Evolutionary conservation across 352 stramenopile genomes (phyloP).

Genomic region (Phytophthora cryptogea): DNA sequence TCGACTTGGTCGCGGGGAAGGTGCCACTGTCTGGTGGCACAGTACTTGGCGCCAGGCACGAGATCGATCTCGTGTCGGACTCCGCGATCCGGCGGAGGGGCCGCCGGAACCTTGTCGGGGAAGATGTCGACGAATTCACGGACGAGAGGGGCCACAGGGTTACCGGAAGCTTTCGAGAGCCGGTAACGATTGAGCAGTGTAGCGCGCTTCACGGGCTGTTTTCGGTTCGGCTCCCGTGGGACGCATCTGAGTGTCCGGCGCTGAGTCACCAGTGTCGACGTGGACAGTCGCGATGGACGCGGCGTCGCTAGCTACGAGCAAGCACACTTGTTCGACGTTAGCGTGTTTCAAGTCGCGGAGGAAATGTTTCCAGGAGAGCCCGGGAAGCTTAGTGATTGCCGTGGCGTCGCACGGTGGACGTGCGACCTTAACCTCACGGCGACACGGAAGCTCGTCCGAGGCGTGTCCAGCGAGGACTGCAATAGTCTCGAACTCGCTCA

Average conservation of each 20-base stretch:
- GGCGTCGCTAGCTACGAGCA: slow-evolving; percentile 5
- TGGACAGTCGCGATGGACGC: slow-evolving; percentile 6
- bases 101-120: slow-evolving; percentile 23
- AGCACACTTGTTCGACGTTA: slow-evolving; percentile 30
- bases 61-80: slow-evolving; percentile 37
- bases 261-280: neutral
- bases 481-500: slow-evolving; percentile 7
- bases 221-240: slow-evolving; percentile 14
- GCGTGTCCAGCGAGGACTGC: slow-evolving; percentile 1
- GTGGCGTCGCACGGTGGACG: slow-evolving; percentile 5
- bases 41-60: slow-evolving; percentile 32
- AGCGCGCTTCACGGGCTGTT: slow-evolving; percentile 16
- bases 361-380: slow-evolving; percentile 25
- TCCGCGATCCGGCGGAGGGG: slow-evolving; percentile 16
- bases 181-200: slow-evolving; percentile 20
- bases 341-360: slow-evolving; percentile 22
- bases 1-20: slow-evolving; percentile 32
- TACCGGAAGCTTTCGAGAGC: slow-evolving; percentile 3
- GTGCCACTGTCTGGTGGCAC: slow-evolving; percentile 31
- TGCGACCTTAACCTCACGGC: too few species aligned
- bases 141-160: slow-evolving; percentile 9
- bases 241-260: slow-evolving; percentile 5
- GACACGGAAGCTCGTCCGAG: too few species aligned
- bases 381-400: slow-evolving; percentile 1
- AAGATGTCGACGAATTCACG: slow-evolving; percentile 26